Evolutionary conservation across 495 filamentous ascomycete species (phyloP).

Genomic region (Penicillium roqueforti): DNA sequence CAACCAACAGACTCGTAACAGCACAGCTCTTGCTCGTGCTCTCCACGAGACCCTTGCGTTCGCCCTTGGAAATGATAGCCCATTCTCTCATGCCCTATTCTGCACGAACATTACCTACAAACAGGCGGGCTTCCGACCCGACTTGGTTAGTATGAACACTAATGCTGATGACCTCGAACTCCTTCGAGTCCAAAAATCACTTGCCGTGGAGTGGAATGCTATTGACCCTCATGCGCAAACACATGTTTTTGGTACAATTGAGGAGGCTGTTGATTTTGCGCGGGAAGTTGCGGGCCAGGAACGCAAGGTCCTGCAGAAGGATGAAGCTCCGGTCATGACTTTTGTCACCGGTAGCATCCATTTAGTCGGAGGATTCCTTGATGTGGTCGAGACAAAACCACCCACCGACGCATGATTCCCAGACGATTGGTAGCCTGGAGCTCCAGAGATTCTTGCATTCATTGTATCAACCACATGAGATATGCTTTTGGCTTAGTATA

Average conservation of each 20-base stretch:
- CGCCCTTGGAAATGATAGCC: conserved; percentile 46
- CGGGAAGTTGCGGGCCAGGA: conserved; percentile 47
- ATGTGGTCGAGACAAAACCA: conserved; percentile 64
- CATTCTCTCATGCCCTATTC: conserved; percentile 81
- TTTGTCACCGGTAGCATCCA: conserved; percentile 84
- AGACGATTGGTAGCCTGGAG: conserved; percentile 14
- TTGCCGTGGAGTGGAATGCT: conserved; percentile 67
- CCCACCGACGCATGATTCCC: conserved; percentile 17
- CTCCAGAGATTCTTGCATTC: conserved; percentile 16
- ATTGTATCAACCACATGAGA: conserved; percentile 32
- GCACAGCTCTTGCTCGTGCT: conserved; percentile 57
- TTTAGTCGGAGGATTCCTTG: conserved; percentile 77
- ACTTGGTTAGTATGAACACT: conserved; percentile 73
- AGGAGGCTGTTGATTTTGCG: conserved; percentile 74
- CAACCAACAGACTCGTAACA: conserved; percentile 88
- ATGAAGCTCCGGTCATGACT: conserved; percentile 45
- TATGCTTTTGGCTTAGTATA: conserved; percentile 15
- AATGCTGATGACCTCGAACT: conserved; percentile 61
- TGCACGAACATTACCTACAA: conserved; percentile 83
- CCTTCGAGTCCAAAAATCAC: conserved; percentile 67
- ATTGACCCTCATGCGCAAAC: conserved; percentile 61
- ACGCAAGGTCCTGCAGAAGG: conserved; percentile 23
- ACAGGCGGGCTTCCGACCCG: conserved; percentile 62
- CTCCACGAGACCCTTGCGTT: conserved; percentile 63
- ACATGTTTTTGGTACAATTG: conserved; percentile 69